Conservation (phyloP, 2,329 filamentous ascomycete genomes). For the Colletotrichum tropicale region DNA sequence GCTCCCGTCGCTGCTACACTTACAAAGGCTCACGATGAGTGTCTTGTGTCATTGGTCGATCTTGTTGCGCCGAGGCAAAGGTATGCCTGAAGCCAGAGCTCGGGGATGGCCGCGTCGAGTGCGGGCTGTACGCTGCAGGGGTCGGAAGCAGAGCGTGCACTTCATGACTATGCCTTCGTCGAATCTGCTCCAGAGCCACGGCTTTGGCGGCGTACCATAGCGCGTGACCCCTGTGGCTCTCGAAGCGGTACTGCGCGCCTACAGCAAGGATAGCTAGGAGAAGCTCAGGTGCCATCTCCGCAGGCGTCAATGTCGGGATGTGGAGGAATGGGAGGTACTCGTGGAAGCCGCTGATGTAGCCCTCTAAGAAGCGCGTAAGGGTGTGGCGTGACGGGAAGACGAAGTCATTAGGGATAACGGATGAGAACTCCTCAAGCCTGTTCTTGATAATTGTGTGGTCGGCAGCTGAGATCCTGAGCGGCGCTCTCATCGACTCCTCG, state of each 20-base stretch:
- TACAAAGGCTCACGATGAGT: conserved; percentile 65
- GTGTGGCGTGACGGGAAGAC: conserved; percentile 73
- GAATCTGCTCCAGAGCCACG: conserved; percentile 63
- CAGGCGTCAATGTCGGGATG: conserved; percentile 67
- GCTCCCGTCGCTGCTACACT: conserved; percentile 29
- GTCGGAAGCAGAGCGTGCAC: conserved; percentile 62
- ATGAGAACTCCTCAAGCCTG: conserved; percentile 65
- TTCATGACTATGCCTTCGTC: conserved; percentile 60
- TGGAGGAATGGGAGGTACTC: conserved; percentile 66
- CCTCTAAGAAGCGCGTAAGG: conserved; percentile 70
- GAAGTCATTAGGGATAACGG: conserved; percentile 65
- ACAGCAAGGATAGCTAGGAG: conserved; percentile 71
- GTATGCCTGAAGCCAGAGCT: conserved; percentile 62
- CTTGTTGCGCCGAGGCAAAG: conserved; percentile 62
- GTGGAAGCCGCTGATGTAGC: conserved; percentile 72
- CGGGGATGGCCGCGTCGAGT: conserved; percentile 63
- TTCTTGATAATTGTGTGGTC: conserved; percentile 62
- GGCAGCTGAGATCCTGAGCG: conserved; percentile 54
- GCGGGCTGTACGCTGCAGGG: conserved; percentile 62
- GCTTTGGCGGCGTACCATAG: conserved; percentile 67
- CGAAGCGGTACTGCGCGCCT: conserved; percentile 69
- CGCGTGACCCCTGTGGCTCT: conserved; percentile 62
- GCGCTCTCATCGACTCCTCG: conserved; percentile 43
- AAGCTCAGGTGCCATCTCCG: conserved; percentile 70
- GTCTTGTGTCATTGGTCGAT: conserved; percentile 61